Evolutionary conservation across 2,329 filamentous ascomycete species (phyloP), one percentile per base, ranked within the genome.

Genomic region (Dactylella cylindrospora): DNA sequence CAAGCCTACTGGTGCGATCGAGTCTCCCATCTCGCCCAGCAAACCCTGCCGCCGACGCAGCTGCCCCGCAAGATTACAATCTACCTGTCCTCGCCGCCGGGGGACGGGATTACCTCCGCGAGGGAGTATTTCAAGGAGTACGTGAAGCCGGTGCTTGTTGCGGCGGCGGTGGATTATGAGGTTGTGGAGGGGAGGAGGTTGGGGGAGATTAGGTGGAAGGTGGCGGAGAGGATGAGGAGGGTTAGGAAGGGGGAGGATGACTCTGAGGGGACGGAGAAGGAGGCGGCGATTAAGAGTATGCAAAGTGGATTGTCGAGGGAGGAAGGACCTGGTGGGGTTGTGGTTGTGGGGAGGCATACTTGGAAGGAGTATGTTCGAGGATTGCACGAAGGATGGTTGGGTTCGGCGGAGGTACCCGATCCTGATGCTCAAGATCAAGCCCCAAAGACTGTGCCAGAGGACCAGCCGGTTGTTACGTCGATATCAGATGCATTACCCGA

Each of bases 311-410:
- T 91, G 7, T 78, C 76, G 20, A 83, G 88, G 26, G 91, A 85
- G 70, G 78, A 84, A 3, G 90, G 88, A 7, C 77, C 85, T 17
- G 80, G 80, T 65, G 93, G 93, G 36, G 91, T 97, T 71, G 79
- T 98, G 45, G 83, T 97, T 13, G 82, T 98, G 68, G 93, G 93
- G 9, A 78, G 91, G 53, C 87, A 96, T 71, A 85, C 91, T 7
- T 98, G 93, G 93, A 98, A 96, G 75, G 93, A 98, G 74, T 98
- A 97, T 72, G 77, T 97, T 19, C 80, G 90, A 57, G 93, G 93
- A 38, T 71, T 97, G 67, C 93, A 98, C 72, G 93, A 98, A 74
- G 93, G 93, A 52, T 98, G 93, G 91, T 76, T 98, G 19, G 91
- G 93, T 0, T 90, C 93, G 5, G 76, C 95, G 35, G 81, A 85